These are phyloP conservation scores for Coemansia sp. DNA, from an alignment of 192 early-diverging fungal species.

Conservation along the genomic window DNA sequence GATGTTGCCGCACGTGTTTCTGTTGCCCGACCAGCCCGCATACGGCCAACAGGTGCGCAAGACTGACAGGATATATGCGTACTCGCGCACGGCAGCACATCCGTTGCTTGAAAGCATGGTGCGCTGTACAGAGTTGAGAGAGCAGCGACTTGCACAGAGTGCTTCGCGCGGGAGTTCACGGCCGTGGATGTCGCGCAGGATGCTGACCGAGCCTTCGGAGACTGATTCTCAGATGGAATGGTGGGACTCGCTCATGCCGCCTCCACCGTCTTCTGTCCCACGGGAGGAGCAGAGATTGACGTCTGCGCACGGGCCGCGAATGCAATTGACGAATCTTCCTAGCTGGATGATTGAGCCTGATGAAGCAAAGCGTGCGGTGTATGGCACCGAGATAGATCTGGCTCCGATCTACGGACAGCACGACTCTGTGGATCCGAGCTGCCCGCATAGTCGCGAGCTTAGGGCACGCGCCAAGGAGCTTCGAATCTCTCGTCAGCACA, in stretches of 20 bases:
- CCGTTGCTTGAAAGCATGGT: conserved; percentile 49
- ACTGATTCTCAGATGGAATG: conserved; percentile 31
- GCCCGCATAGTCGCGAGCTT: conserved; percentile 39
- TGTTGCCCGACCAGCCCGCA: conserved; percentile 35
- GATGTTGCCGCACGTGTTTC: conserved; percentile 40
- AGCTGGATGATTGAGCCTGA: conserved; percentile 35
- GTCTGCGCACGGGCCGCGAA: conserved; percentile 6
- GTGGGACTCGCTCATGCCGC: conserved; percentile 52
- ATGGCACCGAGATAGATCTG: conserved; percentile 17
- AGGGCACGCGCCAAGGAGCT: conserved; percentile 43
- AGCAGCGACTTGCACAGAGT: conserved; percentile 27
- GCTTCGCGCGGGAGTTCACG: conserved; percentile 24
- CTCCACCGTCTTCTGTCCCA: conserved; percentile 13
- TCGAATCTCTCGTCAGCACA: conserved; percentile 37
- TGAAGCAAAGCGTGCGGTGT: conserved; percentile 38
- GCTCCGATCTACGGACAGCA: neutral
- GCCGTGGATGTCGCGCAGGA: conserved; percentile 24
- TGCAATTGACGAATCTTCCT: conserved; percentile 33
- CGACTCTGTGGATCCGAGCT: conserved; percentile 24
- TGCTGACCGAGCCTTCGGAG: conserved; percentile 21
- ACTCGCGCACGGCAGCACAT: conserved; percentile 30
- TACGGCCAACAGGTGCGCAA: conserved; percentile 42
- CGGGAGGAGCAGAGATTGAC: conserved; percentile 15
- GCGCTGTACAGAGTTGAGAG: conserved; percentile 41
- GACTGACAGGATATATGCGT: conserved; percentile 38